These are phyloP conservation scores for Irpex sp. DNA, from an alignment of 1,284 basidiomycete species.

Conservation along the genomic window DNA sequence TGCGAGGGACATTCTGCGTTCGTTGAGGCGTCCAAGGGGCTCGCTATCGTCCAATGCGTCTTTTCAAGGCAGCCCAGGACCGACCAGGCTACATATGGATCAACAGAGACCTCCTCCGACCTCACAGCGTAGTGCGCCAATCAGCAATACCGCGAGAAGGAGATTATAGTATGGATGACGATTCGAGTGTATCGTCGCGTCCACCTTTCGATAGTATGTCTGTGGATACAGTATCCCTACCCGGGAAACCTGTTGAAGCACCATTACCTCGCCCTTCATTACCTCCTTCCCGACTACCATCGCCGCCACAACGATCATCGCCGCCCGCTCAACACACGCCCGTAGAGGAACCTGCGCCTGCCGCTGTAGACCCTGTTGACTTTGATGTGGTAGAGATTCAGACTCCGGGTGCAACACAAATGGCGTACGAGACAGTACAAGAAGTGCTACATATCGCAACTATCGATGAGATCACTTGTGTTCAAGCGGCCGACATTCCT, in stretches of 20 bases:
- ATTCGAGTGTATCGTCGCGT: not conserved
- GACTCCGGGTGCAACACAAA: constrained; percentile 14
- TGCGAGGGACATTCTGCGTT: constrained; percentile 40
- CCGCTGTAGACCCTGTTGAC: not conserved
- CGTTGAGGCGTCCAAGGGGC: constrained; percentile 28
- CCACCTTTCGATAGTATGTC: not conserved
- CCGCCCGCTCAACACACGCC: no score
- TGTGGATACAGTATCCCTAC: not conserved
- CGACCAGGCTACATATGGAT: not conserved
- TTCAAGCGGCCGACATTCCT: not conserved
- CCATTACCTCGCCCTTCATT: not conserved
- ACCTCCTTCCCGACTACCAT: not conserved
- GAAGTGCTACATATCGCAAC: not conserved
- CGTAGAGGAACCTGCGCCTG: not conserved
- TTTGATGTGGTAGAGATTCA: constrained; percentile 12
- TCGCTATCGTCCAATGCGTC: constrained; percentile 1
- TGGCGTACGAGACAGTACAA: constrained; percentile 6
- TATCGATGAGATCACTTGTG: not conserved
- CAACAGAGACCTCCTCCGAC: not conserved
- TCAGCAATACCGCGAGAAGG: not conserved
- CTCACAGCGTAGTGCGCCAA: not conserved
- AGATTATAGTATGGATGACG: not conserved
- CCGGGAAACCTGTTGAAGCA: not conserved
- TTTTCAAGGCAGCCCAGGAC: not conserved
- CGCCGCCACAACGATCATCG: no score